Evolutionary conservation across 768 basidiomycete genomes (phyloP), one percentile per base, ranked within the genome.

Genomic region (Podaxis rugospora): DNA sequence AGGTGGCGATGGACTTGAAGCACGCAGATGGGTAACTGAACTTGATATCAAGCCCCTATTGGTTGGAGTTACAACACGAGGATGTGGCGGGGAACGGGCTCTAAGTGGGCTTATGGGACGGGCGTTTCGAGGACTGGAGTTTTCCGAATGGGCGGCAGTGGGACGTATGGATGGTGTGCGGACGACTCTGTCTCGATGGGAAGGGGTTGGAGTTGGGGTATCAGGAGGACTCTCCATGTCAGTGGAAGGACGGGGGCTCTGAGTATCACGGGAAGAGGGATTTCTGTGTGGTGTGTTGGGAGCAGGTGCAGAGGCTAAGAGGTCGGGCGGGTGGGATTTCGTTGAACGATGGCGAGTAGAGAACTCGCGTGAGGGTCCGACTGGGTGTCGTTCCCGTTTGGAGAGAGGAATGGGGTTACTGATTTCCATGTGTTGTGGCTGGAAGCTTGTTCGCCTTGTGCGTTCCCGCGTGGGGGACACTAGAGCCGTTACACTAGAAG

Each of bases 11-110:
- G 59, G 72, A 61, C 64, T 74, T 13, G 74, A 71, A 49, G 73
- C 69, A n/a, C 82, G 80, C 54, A 84, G 72, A 64, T 83, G 80
- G 1, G 83, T 79, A 2, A 81, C 71, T 3, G 86, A 85, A 4
- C 78, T 66, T 1, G 86, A 83, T 5, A 76, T 69, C 18, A 80
- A 66, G 28, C 78, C 77, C 61, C 80, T 78, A 27, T 74, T 75
- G 9, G 74, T 72, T 40, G 78, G 78, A 28, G 79, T 78, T 13
- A 76, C 67, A 10, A 72, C 72, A 52, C 78, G 76, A 55, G 68
- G 51, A 40, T 68, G 49, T 78, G 60, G 75, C 0, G 80, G 72
- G 6, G 81, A 75, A 25, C 80, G 78, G 47, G 79, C 68, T 21
- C 74, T 78, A 28, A 76, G 60, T 18, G 67, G 66, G 49, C 62